Evolutionary conservation across 129 eudicot genomes (phyloP), one percentile per base, ranked within the genome.

Genomic region (Ambrosia artemisiifolia): DNA sequence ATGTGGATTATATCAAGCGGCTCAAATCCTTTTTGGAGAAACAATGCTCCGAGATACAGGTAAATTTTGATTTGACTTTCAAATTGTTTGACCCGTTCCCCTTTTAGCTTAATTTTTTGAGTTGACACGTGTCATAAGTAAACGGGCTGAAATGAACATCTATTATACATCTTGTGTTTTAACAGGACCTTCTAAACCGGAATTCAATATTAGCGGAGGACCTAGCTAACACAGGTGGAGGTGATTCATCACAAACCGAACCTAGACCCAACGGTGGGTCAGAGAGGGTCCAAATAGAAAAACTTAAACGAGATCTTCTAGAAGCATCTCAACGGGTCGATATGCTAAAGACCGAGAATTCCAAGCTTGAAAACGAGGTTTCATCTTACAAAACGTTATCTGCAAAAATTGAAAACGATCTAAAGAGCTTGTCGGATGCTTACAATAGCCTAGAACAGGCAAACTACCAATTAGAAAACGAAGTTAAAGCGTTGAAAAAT

Each of bases 31-130:
- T 92, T 82, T 82, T 92, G 73, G 88, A 84, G 81, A 85, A 87
- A 69, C 98, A 92, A 61, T 85, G 94, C 85, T 79, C 76, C 24
- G 98, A 92, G 82, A 87, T 88, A 71, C 96, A 87, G 97, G 98
- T 92, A 86, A 14, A 46, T 63, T 48, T 63, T 16, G 46, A 30
- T 28, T 6, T 48, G 12, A n/a, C 48, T 63, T 63, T 63, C 7
- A 34, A 36, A 35, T 4, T 13, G 38, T 34, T 60, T 60, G 43
- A 33, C 65, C 43, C 18, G 19, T 12, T 60, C 18, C 18, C 43
- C 19, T 13, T 60, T 60, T 60, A 60, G 40, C 42, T 60, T 33
- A 60, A 14, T 60, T 32, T 60, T 55, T 60, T 60, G 28, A 30
- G 32, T 2, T 10, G 5, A 18, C 65, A 51, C 33, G 19, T 53